These are phyloP conservation scores for Cryptosporidium meleagridis DNA, from an alignment of 169 alveolate genomes.

Conservation along the genomic window DNA sequence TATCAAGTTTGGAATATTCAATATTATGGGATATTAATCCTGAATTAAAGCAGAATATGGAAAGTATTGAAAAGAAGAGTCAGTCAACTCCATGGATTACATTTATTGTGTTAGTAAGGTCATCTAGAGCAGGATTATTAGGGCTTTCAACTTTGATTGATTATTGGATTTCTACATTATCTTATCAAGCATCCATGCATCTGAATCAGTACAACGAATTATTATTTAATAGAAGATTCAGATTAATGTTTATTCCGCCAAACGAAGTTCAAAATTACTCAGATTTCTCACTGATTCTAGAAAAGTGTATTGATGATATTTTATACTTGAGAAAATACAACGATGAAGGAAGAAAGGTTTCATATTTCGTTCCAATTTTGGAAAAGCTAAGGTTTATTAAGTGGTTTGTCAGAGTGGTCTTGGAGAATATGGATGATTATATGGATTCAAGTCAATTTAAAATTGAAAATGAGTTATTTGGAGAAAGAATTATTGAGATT, in stretches of 20 bases:
- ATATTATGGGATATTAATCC: conserved; percentile 59
- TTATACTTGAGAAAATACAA: neutral
- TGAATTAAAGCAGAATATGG: conserved; percentile 13
- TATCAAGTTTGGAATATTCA: conserved; percentile 22
- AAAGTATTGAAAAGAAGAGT: conserved; percentile 25
- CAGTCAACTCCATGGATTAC: conserved; percentile 56
- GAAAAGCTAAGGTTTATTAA: conserved; percentile 36
- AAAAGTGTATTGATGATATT: neutral
- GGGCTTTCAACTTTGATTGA: conserved; percentile 36
- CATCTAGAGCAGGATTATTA: conserved; percentile 18
- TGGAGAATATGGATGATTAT: neutral
- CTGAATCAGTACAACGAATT: conserved; percentile 34
- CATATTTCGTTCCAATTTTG: neutral
- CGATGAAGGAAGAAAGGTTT: neutral
- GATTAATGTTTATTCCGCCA: conserved; percentile 4
- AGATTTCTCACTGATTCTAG: conserved; percentile 1
- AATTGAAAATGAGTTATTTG: neutral
- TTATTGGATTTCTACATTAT: conserved; percentile 65
- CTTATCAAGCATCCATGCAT: conserved; percentile 40
- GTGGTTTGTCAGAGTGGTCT: conserved; percentile 18
- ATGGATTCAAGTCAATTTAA: neutral
- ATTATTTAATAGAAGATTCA: conserved; percentile 43
- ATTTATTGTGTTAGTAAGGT: conserved; percentile 45
- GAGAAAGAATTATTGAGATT: conserved; percentile 5
- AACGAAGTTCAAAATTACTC: neutral